Percentiles rank a stretch among this genome's conserved stretches.
These are phyloP conservation scores for Bremia lactucae DNA, from an alignment of 352 stramenopile species.

Conservation along the genomic window DNA sequence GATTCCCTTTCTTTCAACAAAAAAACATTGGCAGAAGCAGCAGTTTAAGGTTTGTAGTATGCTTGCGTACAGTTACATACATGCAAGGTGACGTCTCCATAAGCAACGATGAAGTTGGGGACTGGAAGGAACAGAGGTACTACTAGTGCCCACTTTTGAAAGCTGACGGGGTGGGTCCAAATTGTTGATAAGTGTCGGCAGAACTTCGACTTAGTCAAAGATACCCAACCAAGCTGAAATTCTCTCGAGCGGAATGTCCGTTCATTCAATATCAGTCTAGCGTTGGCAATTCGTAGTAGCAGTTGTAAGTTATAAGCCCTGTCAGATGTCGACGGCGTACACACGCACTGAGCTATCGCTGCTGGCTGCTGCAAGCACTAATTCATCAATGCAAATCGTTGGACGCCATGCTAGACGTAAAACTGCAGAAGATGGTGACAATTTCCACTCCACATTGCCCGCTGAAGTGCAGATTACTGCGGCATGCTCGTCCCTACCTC, in stretches of 20 bases:
- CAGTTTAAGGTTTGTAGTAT: constrained; percentile 75
- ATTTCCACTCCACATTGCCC: constrained; percentile 10
- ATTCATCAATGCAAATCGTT: neutral
- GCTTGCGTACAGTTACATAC: constrained; percentile 64
- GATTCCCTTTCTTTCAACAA: constrained; percentile 59
- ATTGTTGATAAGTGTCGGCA: constrained; percentile 50
- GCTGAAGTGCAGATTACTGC: neutral
- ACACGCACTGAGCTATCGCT: constrained; percentile 45
- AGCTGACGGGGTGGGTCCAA: constrained; percentile 43
- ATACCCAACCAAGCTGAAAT: constrained; percentile 38
- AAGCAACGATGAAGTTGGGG: constrained; percentile 64
- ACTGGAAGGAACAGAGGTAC: constrained; percentile 62
- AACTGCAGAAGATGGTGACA: constrained; percentile 29
- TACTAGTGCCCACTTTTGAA: constrained; percentile 45
- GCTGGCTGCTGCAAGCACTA: constrained; percentile 32
- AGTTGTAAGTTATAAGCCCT: no score
- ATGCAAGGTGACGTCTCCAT: constrained; percentile 77
- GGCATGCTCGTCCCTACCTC: neutral
- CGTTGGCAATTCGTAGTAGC: constrained; percentile 7
- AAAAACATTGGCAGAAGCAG: constrained; percentile 47
- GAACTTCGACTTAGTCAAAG: constrained; percentile 50
- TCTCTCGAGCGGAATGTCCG: constrained; percentile 54
- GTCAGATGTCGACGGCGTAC: constrained; percentile 10
- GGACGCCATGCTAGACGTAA: constrained; percentile 41
- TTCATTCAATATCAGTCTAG: constrained; percentile 43